A percentile compares a stretch with the other conserved stretches of the same genome.
These are phyloP conservation scores for Typha latifolia DNA, from an alignment of 176 grass and related monocot species.

Conservation along the genomic window DNA sequence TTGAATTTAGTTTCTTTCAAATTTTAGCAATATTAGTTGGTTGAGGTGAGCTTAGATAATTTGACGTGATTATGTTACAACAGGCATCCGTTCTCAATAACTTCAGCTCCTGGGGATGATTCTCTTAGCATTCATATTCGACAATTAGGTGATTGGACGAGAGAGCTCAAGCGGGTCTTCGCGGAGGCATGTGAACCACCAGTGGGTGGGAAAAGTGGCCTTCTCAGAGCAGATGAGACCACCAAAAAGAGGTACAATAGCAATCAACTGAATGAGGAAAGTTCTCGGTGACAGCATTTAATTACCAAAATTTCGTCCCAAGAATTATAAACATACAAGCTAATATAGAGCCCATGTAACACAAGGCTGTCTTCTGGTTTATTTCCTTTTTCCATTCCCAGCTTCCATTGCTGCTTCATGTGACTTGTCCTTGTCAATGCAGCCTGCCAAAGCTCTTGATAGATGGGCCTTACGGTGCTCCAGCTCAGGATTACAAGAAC, in stretches of 20 bases:
- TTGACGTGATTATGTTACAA: too few relatives aligned
- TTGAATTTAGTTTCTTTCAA: neutral
- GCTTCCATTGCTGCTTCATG: conserved; percentile 2
- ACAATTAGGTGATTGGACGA: conserved; percentile 96
- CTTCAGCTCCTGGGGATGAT: conserved; percentile 85
- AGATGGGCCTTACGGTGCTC: conserved; percentile 91
- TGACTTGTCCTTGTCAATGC: conserved; percentile 26
- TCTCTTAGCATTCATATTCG: conserved; percentile 92
- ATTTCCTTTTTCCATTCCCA: neutral
- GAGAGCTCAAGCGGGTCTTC: conserved; percentile 86
- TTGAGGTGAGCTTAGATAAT: too few relatives aligned
- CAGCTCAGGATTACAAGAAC: conserved; percentile 93
- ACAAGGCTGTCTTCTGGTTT: neutral
- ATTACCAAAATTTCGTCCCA: neutral
- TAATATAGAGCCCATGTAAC: neutral
- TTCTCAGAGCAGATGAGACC: conserved; percentile 87
- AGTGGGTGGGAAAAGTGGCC: conserved; percentile 81
- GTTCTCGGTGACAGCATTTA: too few relatives aligned
- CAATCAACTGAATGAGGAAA: neutral
- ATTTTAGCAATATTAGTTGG: too few relatives aligned
- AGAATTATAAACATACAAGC: neutral
- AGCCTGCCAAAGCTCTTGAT: conserved; percentile 96
- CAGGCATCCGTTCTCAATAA: conserved; percentile 99
- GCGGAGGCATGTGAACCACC: conserved; percentile 76
- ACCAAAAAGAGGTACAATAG: conserved; percentile 66